phyloP scores from a whole-genome alignment of 148 eudicot genomes.

The Arbutus unedo region DNA sequence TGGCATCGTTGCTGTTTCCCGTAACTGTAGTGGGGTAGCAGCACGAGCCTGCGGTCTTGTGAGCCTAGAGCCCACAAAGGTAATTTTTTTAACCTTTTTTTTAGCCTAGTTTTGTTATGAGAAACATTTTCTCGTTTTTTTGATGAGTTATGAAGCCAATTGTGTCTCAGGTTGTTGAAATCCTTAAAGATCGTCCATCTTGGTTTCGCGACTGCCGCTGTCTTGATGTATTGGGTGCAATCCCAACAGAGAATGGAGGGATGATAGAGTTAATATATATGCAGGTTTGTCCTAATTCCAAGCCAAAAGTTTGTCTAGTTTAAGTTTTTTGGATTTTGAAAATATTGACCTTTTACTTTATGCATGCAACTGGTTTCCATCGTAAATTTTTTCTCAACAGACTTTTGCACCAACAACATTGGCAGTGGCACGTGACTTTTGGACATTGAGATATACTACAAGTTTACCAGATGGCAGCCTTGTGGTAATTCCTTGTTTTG shows the following conservation, averaged over 20 bases:
- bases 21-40: slow-evolving; percentile 57
- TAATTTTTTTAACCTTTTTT: slow-evolving; percentile 12
- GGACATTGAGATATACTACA: slow-evolving; percentile 62
- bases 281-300: slow-evolving; percentile 39
- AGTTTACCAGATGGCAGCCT: slow-evolving; percentile 63
- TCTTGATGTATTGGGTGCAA: slow-evolving; percentile 44
- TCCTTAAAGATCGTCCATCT: slow-evolving; percentile 67
- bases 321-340: background rate
- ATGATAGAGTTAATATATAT: slow-evolving; percentile 59
- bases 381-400: slow-evolving; percentile 20
- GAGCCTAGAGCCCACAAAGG: slow-evolving; percentile 63
- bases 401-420: slow-evolving; percentile 63
- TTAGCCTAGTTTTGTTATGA: background rate
- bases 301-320: background rate
- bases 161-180: slow-evolving; percentile 46
- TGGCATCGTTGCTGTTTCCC: slow-evolving; percentile 62
- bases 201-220: slow-evolving; percentile 65
- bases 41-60: slow-evolving; percentile 67
- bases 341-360: background rate
- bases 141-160: background rate
- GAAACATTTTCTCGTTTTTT: background rate
- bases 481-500: slow-evolving; percentile 35
- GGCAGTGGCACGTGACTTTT: slow-evolving; percentile 65
- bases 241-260: slow-evolving; percentile 62
- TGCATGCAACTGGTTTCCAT: background rate